Base-by-base conservation (phyloP, 2,329 filamentous ascomycete genomes). In the Penicillium sp. region DNA sequence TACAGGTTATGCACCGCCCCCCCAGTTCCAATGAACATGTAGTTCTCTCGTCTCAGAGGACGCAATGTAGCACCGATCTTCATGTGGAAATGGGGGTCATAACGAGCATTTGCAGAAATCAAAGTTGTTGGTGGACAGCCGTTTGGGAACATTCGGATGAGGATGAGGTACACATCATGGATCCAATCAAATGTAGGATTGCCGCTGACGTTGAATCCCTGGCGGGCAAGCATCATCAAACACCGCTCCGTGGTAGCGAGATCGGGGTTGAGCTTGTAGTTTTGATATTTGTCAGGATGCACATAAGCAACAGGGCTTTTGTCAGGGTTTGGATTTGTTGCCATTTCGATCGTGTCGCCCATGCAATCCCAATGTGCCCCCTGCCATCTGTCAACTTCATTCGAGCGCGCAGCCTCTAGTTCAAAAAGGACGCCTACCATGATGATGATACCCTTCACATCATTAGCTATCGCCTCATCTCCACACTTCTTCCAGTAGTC, bases 1-100 rank as follows among this genome's bases (percentile, higher is more conserved):
- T 86, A 89, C 1, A 89, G 77, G 60, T 89, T 89, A 69, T 89
- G 87, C 0, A 89, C 86, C 1, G 86, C 82, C 34, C 87, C 87
- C 14, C 87, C 82, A 0, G 78, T 81, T 8, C 83, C 83, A 52
- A 85, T 79, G 48, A 89, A 70, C 1, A 89, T 78, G 61, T 83
- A 81, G 38, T 75, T 77, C 64, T 83, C 76, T 27, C 74, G 65
- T 2, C 85, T 77, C 4, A 88, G 75, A 0, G 80, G 78, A 0
- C 83, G 78, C 5, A 88, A 74, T 0, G 82, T 77, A 1, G 77
- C 74, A 18, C 86, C 86, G 8, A 88, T 78, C 48, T 79, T 77
- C 54, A 86, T 70, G 59, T 85, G 82, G 62, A 77, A 79, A 60
- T 83, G 79, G 0, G 82, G 81, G 57, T 84, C 81, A 63, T 80